Evolutionary conservation across 257 asterid species (phyloP).

Genomic region (Craterostigma plantagineum): DNA sequence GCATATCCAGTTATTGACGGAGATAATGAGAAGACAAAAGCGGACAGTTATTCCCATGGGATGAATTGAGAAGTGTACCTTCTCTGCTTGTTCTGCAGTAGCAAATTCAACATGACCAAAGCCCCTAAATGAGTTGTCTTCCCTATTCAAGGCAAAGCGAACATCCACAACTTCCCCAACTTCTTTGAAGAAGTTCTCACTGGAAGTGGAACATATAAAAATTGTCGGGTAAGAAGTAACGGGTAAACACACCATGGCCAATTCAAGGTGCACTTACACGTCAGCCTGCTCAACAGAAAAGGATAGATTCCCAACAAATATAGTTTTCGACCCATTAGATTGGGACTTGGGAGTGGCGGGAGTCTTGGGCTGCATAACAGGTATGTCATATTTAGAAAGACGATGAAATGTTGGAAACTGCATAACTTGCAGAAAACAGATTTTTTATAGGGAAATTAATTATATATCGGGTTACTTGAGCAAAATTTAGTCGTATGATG

Average conservation of each 20-base stretch:
- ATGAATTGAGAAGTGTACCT: too few species aligned
- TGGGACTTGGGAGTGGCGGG: constrained; percentile 27
- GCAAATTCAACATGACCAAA: constrained; percentile 58
- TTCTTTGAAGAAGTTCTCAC: constrained; percentile 51
- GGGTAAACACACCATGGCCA: background rate
- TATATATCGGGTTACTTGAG: too few species aligned
- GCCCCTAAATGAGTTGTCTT: constrained; percentile 43
- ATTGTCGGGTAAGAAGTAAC: background rate
- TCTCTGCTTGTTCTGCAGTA: constrained; percentile 27
- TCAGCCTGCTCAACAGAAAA: constrained; percentile 35
- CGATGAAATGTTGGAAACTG: background rate
- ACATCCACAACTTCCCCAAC: constrained; percentile 56
- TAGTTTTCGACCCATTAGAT: constrained; percentile 27
- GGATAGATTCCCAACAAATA: constrained; percentile 68
- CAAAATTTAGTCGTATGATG: constrained; percentile 17
- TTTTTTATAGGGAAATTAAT: background rate
- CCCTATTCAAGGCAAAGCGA: constrained; percentile 28
- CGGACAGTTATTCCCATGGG: too few species aligned
- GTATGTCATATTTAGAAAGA: background rate
- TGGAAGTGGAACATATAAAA: constrained; percentile 10
- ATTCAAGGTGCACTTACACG: constrained; percentile 27
- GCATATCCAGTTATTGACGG: too few species aligned
- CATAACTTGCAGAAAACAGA: too few species aligned
- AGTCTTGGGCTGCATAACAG: constrained; percentile 33
- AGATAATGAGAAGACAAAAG: too few species aligned